phyloP scores from a whole-genome alignment of 345 rosid genomes.

The Cardamine occulta region DNA sequence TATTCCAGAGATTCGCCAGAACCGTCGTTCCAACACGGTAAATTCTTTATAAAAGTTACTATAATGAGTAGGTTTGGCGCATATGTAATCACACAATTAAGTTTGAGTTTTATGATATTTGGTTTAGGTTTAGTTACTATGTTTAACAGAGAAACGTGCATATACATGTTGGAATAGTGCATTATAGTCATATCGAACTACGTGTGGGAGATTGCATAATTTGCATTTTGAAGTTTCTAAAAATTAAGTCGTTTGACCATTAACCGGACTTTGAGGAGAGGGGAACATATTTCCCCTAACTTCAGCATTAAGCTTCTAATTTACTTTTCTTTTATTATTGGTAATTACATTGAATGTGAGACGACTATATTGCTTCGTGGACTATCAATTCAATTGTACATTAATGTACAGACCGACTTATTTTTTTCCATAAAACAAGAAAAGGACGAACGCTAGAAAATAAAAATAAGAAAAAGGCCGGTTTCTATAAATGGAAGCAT shows the following conservation, averaged over 20 bases:
- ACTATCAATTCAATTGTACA: conserved; percentile 34
- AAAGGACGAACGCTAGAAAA: conserved; percentile 21
- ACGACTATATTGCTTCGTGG: conserved; percentile 38
- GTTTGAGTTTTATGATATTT: neutral
- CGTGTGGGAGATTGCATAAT: conserved; percentile 22
- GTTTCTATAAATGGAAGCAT: conserved; percentile 36
- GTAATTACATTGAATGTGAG: conserved; percentile 34
- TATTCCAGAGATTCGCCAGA: conserved; percentile 85
- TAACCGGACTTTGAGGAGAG: conserved; percentile 43
- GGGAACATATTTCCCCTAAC: conserved; percentile 46
- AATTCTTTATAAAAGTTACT: neutral
- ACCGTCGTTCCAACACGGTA: conserved; percentile 86
- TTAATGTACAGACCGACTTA: conserved; percentile 42
- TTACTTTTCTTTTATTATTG: conserved; percentile 9
- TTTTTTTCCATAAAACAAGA: conserved; percentile 19
- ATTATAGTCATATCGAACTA: conserved; percentile 30
- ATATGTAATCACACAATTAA: too few relatives aligned
- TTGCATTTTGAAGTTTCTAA: conserved; percentile 36
- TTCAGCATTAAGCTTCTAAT: conserved; percentile 39
- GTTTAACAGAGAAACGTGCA: conserved; percentile 4
- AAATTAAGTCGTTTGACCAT: conserved; percentile 35
- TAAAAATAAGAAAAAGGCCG: neutral
- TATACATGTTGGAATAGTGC: conserved; percentile 29
- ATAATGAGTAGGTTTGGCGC: too few relatives aligned
- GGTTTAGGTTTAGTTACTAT: conserved; percentile 10